Base-by-base conservation (phyloP, 768 basidiomycete species). In the Mrakia blollopis region DNA sequence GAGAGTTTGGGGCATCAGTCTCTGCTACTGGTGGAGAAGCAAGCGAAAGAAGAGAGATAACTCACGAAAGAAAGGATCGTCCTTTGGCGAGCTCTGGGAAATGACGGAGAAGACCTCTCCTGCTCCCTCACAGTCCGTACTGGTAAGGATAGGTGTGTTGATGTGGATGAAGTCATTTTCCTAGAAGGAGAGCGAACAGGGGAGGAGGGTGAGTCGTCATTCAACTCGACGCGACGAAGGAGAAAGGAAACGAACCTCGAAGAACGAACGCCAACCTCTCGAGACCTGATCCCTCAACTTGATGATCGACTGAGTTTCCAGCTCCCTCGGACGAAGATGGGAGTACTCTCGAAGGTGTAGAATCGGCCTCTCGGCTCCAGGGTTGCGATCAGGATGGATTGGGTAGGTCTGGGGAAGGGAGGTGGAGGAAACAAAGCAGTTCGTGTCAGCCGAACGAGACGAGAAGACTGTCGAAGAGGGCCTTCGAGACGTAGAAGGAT, bases 51-150 rank as follows among this genome's bases (percentile, higher is more conserved):
- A n/a, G 65, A 21, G 28, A 2, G 71, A 18, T 23, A 13, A 74
- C 77, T 52, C 86, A 86, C 87, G 86, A 84, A 95, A 94, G 84
- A 94, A 93, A 67, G 87, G 85, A 1, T 86, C 85, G 37, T 63
- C 52, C 39, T 68, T 30, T n/a, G 23, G 61, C 28, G 76, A 50
- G 7, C 44, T 52, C n/a, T 76, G 63, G 2, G 80, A 76, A 14
- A 57, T 39, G 41, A 96, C 85, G 9, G 88, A 87, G 83, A 98
- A 98, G 1, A 92, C 88, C 83, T 98, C 95, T 28, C 97, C 96
- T 10, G 91, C 95, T 18, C 95, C 97, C 86, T 99, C 97, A 73
- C 94, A 94, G 83, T 99, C 97, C 80, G 89, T 93, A 23, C 89
- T 88, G 0, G 96, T 98, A 32, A 98, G 84, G 65, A 98, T 87